Conservation (phyloP, 2,329 filamentous ascomycete genomes). For the Penicillium sp. region DNA sequence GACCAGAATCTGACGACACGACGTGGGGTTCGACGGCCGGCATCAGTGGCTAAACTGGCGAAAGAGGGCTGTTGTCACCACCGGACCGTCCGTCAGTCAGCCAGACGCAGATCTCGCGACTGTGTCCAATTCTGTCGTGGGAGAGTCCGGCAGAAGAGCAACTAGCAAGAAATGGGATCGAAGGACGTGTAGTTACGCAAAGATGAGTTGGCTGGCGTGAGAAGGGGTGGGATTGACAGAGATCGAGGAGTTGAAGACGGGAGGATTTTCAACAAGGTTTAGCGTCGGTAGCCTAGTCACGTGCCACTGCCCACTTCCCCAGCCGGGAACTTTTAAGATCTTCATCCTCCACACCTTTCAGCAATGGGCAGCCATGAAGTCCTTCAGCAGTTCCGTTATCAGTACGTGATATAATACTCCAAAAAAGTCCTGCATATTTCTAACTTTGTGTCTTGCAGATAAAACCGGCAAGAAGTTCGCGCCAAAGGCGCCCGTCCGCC, state of each 20-base stretch:
- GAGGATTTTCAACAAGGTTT: constrained; percentile 43
- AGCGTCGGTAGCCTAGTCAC: constrained; percentile 37
- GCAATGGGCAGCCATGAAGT: constrained; percentile 41
- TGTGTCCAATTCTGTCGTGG: constrained; percentile 22
- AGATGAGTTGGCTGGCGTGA: constrained; percentile 9
- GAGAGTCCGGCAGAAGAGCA: constrained; percentile 9
- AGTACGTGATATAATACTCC: constrained; percentile 35
- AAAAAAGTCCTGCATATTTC: background rate
- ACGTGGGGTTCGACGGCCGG: constrained; percentile 74
- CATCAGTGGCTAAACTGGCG: constrained; percentile 67
- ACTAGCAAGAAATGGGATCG: constrained; percentile 3
- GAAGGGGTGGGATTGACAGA: constrained; percentile 24
- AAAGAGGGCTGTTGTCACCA: constrained; percentile 35
- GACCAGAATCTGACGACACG: constrained; percentile 71
- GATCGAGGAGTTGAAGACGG: constrained; percentile 34
- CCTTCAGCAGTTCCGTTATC: constrained; percentile 54
- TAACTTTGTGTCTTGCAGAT: constrained; percentile 30
- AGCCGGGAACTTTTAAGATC: constrained; percentile 24
- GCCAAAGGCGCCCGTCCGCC: constrained; percentile 63
- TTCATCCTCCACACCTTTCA: constrained; percentile 14
- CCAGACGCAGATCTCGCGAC: constrained; percentile 28
- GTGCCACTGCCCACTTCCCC: constrained; percentile 34
- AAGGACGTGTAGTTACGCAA: constrained; percentile 1
- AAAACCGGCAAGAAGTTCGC: constrained; percentile 76
- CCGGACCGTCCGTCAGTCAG: constrained; percentile 35